Base-by-base conservation (phyloP, 805 yeast species). In the Kodamaea neixiangensis region DNA sequence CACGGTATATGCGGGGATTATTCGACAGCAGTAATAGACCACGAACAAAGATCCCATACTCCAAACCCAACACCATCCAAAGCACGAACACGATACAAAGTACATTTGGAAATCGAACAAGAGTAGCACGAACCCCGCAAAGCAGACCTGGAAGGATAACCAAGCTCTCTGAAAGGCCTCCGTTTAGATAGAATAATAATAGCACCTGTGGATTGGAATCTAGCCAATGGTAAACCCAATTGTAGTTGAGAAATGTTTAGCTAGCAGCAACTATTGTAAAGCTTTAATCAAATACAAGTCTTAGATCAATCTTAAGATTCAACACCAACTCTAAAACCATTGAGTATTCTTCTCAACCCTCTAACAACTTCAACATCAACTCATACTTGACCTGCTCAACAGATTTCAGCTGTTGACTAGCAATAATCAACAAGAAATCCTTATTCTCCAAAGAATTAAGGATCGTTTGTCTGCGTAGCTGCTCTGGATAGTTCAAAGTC, bases 301-400 rank as follows among this genome's bases (percentile, higher is more conserved):
- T n/a, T n/a, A n/a, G n/a, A n/a, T n/a, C n/a, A n/a, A n/a, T n/a
- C n/a, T n/a, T n/a, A n/a, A n/a, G n/a, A n/a, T n/a, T n/a, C n/a
- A n/a, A n/a, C n/a, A n/a, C n/a, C n/a, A n/a, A n/a, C n/a, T n/a
- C n/a, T n/a, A n/a, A n/a, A n/a, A n/a, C n/a, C n/a, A n/a, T n/a
- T n/a, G n/a, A n/a, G n/a, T n/a, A n/a, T n/a, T n/a, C n/a, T n/a
- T n/a, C 7, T 35, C 29, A 46, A 3, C 49, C 49, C 31, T 47
- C 49, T 7, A 49, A 42, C 22, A 70, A 48, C 49, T 63, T 65
- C 51, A 63, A 52, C 66, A 63, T 64, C 46, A 74, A 54, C 55
- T 74, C 79, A 52, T 73, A 68, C 48, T 65, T 67, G 37, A 74
- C 75, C 55, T 73, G 77, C 54, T 71, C 72, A 31, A 74, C 77